phyloP scores from a whole-genome alignment of 169 alveolate species.

The Perkinsus chesapeaki region DNA sequence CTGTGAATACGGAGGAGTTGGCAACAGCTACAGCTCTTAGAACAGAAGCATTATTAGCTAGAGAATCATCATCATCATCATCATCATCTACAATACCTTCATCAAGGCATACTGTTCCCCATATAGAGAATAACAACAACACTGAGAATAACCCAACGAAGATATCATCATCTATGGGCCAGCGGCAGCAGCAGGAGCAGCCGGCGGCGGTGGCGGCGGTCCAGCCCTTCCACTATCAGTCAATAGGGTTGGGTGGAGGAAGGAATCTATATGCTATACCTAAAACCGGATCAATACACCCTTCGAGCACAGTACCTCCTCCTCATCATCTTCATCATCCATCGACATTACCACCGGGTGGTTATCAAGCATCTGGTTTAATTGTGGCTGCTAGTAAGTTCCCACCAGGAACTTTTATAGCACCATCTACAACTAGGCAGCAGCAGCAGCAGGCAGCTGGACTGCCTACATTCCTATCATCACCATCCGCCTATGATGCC shows the following conservation, averaged over 20 bases:
- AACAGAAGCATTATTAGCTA: background rate
- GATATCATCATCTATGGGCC: background rate
- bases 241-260: too few species aligned
- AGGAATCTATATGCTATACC: background rate
- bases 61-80: background rate
- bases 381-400: background rate
- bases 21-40: background rate
- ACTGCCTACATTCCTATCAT: background rate
- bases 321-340: background rate
- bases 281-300: background rate
- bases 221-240: too few species aligned
- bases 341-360: background rate
- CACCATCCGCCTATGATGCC: background rate
- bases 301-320: background rate
- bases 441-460: background rate
- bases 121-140: too few species aligned
- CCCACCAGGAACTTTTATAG: background rate
- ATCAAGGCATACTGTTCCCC: too few species aligned
- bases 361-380: background rate
- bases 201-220: background rate
- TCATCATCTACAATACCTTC: background rate
- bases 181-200: background rate
- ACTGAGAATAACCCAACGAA: too few species aligned
- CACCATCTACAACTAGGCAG: background rate
- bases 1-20: background rate